Evolutionary conservation across 169 alveolate species (phyloP).

Genomic region (Babesia caballi): DNA sequence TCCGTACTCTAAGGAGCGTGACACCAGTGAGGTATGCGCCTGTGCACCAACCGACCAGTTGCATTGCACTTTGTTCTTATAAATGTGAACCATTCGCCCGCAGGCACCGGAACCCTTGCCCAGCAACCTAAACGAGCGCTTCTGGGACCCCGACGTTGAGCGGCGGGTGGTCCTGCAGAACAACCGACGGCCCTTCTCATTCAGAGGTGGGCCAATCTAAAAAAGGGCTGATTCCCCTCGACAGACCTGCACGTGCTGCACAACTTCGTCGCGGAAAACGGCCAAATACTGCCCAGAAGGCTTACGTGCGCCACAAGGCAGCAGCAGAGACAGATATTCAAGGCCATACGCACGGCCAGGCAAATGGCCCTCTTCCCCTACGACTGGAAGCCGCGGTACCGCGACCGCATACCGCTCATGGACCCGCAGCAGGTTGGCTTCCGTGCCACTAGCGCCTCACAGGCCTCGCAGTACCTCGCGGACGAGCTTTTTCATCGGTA

Average conservation of each 20-base stretch:
- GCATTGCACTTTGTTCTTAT: too few relatives aligned
- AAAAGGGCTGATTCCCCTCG: not conserved
- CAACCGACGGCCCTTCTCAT: constrained; percentile 64
- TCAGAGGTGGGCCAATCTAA: constrained; percentile 34
- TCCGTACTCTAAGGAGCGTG: constrained; percentile 50
- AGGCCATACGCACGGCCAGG: constrained; percentile 78
- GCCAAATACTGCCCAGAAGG: constrained; percentile 79
- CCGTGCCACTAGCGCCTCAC: not conserved
- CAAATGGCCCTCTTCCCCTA: constrained; percentile 82
- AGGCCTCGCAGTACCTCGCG: constrained; percentile 67
- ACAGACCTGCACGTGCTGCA: constrained; percentile 77
- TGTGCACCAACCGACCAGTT: not conserved
- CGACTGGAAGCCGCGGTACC: constrained; percentile 77
- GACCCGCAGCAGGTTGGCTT: constrained; percentile 68
- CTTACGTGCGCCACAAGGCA: constrained; percentile 76
- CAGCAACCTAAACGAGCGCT: constrained; percentile 62
- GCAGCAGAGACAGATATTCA: constrained; percentile 79
- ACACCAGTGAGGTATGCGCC: constrained; percentile 6
- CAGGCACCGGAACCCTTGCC: constrained; percentile 22
- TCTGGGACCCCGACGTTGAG: constrained; percentile 79
- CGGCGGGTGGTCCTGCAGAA: constrained; percentile 66
- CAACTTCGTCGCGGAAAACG: constrained; percentile 80
- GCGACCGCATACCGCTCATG: constrained; percentile 78
- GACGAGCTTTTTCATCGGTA: constrained; percentile 78
- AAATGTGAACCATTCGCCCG: too few relatives aligned